phyloP scores from a whole-genome alignment of 805 yeast species.

The Wickerhamiella musiphila region DNA sequence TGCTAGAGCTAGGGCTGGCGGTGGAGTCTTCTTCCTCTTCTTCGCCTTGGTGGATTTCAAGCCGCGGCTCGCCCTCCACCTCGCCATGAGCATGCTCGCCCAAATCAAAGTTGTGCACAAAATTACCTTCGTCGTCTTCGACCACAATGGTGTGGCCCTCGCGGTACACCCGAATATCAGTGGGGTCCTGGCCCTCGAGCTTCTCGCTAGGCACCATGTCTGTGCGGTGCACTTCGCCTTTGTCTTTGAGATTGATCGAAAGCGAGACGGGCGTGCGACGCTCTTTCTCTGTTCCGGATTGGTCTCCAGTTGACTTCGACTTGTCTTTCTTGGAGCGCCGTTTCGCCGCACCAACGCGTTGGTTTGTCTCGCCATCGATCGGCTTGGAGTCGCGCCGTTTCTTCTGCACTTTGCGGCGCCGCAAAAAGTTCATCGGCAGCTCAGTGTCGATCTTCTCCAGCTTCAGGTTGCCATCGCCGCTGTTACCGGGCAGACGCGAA shows the following conservation, averaged over 20 bases:
- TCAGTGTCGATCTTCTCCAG: conserved; percentile 69
- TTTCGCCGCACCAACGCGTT: background rate
- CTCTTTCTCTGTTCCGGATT: background rate
- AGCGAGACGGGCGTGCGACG: conserved; percentile 8
- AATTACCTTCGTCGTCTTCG: conserved; percentile 75
- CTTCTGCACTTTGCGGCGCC: background rate
- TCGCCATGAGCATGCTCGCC: conserved; percentile 10
- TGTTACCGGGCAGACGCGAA: conserved; percentile 54
- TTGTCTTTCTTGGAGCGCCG: background rate
- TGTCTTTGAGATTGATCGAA: conserved; percentile 7
- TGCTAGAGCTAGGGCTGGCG: background rate
- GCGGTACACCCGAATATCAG: conserved; percentile 31
- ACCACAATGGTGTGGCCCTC: conserved; percentile 58
- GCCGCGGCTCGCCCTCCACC: conserved; percentile 8
- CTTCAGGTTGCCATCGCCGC: conserved; percentile 54
- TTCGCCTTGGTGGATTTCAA: conserved; percentile 8
- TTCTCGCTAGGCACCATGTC: conserved; percentile 9
- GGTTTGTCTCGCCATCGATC: background rate
- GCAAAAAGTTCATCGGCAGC: conserved; percentile 11
- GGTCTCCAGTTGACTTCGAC: background rate
- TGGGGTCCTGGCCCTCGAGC: conserved; percentile 13
- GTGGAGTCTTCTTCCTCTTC: conserved; percentile 3
- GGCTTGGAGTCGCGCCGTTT: conserved; percentile 1
- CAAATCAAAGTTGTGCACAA: conserved; percentile 37
- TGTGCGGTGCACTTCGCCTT: conserved; percentile 8